Evolutionary conservation across 2,329 filamentous ascomycete species (phyloP), one percentile per base, ranked within the genome.

Genomic region (Colletotrichum sansevieriae): DNA sequence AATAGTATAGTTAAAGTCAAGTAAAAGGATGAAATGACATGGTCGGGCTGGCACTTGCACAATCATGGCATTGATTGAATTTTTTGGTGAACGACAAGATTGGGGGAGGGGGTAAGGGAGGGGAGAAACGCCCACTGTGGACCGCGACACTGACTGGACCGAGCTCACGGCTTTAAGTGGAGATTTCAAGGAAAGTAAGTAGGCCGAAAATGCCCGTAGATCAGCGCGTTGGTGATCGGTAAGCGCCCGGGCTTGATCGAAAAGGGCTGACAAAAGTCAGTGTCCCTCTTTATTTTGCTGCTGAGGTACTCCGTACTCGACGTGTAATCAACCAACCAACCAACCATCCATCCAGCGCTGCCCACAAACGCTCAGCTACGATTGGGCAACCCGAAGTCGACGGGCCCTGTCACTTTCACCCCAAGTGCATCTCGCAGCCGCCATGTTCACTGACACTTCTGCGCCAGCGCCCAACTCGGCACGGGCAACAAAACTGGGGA

Each of bases 211-310:
- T 15, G 49, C 49, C 47, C 15, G 43, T 20, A 35, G 43, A 43
- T 43, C 55, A 56, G 46, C 46, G 37, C 10, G 44, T 52, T 11
- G 13, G 29, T 41, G 49, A 57, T 37, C 39, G 60, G 41, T 68
- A 68, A 68, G 65, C 65, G 65, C 65, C 55, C 39, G 55, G n/a
- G 39, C 58, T 35, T 47, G 51, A 56, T 44, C 29, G 11, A 35
- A 62, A 51, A 52, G 37, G 22, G 65, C 43, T 58, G 65, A 5
- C 22, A 22, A 22, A 22, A 22, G 25, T 25, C 25, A 46, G 29
- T 33, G 46, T 54, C 65, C 51, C 37, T 49, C 25, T 41, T 46
- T 22, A 35, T 11, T 29, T 10, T 39, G 25, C 25, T 25, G 25
- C 25, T 25, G 25, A 25, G 25, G 4, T 25, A 4, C 25, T 25